Evolutionary conservation across 2,329 filamentous ascomycete species (phyloP).

Genomic region (Neofusicoccum kwambonambiense): DNA sequence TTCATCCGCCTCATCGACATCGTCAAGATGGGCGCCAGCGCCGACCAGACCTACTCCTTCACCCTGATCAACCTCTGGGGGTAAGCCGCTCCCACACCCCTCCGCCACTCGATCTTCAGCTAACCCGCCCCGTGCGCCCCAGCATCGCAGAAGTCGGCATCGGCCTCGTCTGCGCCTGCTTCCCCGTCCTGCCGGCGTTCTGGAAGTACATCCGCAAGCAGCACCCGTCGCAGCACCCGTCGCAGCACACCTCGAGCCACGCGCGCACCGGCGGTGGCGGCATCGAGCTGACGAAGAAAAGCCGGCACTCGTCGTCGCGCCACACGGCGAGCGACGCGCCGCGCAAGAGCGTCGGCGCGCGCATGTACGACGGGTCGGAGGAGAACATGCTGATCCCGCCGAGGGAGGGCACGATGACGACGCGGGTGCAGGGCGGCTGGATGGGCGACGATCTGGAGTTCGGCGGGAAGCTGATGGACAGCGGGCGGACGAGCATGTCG

Average conservation of each 20-base stretch:
- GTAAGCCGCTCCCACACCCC: slow-evolving; percentile 30
- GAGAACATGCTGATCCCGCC: slow-evolving; percentile 10
- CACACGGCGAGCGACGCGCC: background rate
- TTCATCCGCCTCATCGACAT: slow-evolving; percentile 40
- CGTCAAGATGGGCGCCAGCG: slow-evolving; percentile 29
- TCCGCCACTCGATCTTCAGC: too few species aligned
- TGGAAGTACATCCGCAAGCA: slow-evolving; percentile 13
- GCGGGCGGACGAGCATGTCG: background rate
- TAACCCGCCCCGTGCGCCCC: background rate
- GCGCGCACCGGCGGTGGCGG: background rate
- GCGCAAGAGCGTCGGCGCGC: background rate
- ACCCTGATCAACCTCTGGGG: slow-evolving; percentile 38
- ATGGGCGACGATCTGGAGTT: background rate
- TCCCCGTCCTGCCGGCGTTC: slow-evolving; percentile 16
- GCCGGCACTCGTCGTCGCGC: background rate
- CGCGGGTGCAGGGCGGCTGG: background rate
- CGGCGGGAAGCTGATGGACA: background rate
- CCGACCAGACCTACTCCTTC: slow-evolving; percentile 37
- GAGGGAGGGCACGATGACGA: background rate
- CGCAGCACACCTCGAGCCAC: background rate
- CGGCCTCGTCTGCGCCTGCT: slow-evolving; percentile 21
- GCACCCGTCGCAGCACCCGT: background rate
- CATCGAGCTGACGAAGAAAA: slow-evolving; percentile 1
- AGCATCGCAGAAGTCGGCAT: slow-evolving; percentile 23
- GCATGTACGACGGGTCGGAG: background rate